A percentile compares a stretch with the other conserved stretches of the same genome.
phyloP scores from a whole-genome alignment of 495 filamentous ascomycete species.

The Aspergillus cavernicola region DNA sequence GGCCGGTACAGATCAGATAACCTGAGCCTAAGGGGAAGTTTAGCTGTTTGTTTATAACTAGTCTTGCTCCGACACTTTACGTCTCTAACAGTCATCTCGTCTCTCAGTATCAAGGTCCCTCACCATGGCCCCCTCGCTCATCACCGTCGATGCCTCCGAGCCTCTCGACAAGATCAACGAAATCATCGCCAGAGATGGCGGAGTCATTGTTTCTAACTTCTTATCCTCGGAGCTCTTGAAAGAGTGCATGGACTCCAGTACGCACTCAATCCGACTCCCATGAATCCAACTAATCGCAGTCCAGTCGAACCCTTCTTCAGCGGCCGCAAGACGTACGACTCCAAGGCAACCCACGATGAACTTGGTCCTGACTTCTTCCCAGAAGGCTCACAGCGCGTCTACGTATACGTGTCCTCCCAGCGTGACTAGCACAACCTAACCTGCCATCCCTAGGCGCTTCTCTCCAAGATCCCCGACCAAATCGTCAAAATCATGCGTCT shows the following conservation, averaged over 20 bases:
- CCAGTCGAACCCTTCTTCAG: neutral
- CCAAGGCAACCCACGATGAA: neutral
- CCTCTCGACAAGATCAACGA: neutral
- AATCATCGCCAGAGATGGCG: neutral
- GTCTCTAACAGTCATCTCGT: neutral
- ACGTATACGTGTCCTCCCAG: neutral
- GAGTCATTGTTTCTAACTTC: slow-evolving; percentile 2
- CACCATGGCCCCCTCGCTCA: neutral
- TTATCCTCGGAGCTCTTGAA: neutral
- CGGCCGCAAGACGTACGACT: slow-evolving; percentile 1
- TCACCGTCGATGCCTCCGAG: slow-evolving; percentile 1
- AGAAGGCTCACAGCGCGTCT: slow-evolving; percentile 1
- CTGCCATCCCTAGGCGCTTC: neutral
- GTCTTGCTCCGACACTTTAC: no score
- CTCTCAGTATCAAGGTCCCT: neutral
- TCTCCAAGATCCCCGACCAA: neutral
- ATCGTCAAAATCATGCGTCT: slow-evolving; percentile 1
- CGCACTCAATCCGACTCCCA: neutral
- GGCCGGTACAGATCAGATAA: neutral
- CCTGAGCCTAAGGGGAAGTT: neutral
- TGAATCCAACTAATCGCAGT: neutral
- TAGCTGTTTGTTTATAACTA: no score
- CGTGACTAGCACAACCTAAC: neutral
- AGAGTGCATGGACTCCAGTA: slow-evolving; percentile 4
- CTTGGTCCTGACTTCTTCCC: slow-evolving; percentile 4